Evolutionary conservation across 2,329 filamentous ascomycete species (phyloP).

Genomic region (Capronia epimyces): DNA sequence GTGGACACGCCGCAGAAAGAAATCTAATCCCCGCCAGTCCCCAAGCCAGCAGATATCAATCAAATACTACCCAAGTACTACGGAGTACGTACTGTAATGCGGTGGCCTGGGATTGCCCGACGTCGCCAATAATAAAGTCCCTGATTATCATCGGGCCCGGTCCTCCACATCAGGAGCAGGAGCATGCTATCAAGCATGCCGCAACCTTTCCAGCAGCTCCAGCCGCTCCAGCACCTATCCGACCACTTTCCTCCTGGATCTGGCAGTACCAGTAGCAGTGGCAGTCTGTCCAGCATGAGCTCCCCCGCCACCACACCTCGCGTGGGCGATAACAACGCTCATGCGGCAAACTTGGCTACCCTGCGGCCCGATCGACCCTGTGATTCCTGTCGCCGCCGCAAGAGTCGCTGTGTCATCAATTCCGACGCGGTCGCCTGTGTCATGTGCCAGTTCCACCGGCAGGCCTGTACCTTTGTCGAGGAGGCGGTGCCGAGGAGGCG

Average conservation of each 20-base stretch:
- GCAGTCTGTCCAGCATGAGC: conserved; percentile 13
- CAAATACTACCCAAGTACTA: neutral
- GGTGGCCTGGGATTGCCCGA: neutral
- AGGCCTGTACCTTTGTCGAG: conserved; percentile 28
- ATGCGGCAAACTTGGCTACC: neutral
- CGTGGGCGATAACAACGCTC: conserved; percentile 10
- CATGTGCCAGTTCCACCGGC: conserved; percentile 27
- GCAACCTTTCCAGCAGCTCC: conserved; percentile 9
- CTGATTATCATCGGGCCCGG: conserved; percentile 1
- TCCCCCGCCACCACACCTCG: conserved; percentile 10
- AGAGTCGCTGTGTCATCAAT: conserved; percentile 27
- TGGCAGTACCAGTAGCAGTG: conserved; percentile 6
- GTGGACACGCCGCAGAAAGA: conserved; percentile 1
- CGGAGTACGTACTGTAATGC: conserved; percentile 14
- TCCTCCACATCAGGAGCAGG: conserved; percentile 14
- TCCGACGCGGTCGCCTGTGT: conserved; percentile 19
- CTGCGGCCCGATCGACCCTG: conserved; percentile 25
- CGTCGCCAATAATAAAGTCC: conserved; percentile 15
- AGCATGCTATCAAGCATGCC: conserved; percentile 23
- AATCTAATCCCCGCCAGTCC: neutral
- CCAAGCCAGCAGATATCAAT: neutral
- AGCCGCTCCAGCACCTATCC: conserved; percentile 4
- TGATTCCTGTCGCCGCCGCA: conserved; percentile 28
- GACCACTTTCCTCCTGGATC: conserved; percentile 7
- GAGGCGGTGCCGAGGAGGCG: conserved; percentile 26